Percentiles rank a stretch among this genome's conserved stretches.
Evolutionary conservation across 768 basidiomycete genomes (phyloP).

Genomic region (Suillus subalutaceus): DNA sequence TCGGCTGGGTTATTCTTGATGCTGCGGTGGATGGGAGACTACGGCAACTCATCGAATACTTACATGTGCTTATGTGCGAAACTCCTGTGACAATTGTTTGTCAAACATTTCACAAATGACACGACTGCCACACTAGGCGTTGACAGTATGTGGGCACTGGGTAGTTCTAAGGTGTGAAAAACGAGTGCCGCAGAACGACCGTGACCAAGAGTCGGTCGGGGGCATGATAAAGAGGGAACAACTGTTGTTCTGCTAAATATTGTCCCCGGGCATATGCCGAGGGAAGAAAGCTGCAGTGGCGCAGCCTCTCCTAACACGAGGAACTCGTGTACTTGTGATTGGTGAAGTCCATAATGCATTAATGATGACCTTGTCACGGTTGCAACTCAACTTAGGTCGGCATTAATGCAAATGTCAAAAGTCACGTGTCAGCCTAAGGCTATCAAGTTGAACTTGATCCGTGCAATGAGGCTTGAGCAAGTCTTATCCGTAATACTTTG

Average conservation of each 20-base stretch:
- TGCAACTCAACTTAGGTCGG: no score
- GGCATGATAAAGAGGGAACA: neutral
- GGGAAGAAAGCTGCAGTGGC: neutral
- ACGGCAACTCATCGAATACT: neutral
- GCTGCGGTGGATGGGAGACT: neutral
- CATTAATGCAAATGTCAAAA: neutral
- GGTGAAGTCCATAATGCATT: neutral
- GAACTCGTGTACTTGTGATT: neutral
- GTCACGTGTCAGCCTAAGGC: neutral
- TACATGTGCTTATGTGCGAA: neutral
- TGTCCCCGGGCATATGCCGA: neutral
- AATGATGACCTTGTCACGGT: no score
- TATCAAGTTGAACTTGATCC: neutral
- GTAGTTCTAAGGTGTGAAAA: neutral
- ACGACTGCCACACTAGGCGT: neutral
- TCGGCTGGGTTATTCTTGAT: neutral
- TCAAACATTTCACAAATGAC: neutral
- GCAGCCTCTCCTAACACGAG: neutral
- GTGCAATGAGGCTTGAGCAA: neutral
- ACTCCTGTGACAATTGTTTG: neutral
- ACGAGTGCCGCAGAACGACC: neutral
- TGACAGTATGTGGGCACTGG: neutral
- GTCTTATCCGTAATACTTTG: neutral
- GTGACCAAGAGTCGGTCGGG: neutral
- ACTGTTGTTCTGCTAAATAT: neutral